Evolutionary conservation across 2,329 filamentous ascomycete genomes (phyloP).

Genomic region (Venturia effusa): DNA sequence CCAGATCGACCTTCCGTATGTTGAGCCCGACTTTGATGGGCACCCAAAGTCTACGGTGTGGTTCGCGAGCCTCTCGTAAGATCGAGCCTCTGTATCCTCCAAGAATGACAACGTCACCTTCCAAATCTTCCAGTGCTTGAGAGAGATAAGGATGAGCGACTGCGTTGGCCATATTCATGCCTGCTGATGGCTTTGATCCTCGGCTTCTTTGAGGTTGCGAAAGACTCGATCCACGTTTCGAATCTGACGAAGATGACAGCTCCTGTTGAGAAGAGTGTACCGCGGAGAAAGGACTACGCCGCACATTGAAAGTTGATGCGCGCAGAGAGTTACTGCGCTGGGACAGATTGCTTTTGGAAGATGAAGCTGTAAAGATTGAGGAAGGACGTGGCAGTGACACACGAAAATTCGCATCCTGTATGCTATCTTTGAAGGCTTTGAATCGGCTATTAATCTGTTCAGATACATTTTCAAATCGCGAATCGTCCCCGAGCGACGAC

Average conservation of each 20-base stretch:
- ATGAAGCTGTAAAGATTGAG: slow-evolving; percentile 30
- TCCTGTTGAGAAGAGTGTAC: neutral
- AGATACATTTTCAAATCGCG: slow-evolving; percentile 66
- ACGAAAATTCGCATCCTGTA: slow-evolving; percentile 72
- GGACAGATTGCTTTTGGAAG: neutral
- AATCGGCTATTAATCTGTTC: slow-evolving; percentile 81
- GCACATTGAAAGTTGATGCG: neutral
- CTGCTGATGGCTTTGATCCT: neutral
- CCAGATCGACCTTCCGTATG: slow-evolving; percentile 80
- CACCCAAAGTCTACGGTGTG: slow-evolving; percentile 84
- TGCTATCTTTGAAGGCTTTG: slow-evolving; percentile 82
- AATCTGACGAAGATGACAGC: neutral
- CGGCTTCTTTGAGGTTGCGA: neutral
- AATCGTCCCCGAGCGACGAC: slow-evolving; percentile 77
- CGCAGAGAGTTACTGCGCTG: neutral
- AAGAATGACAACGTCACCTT: slow-evolving; percentile 77
- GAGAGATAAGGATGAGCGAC: slow-evolving; percentile 40
- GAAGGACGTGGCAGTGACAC: slow-evolving; percentile 40
- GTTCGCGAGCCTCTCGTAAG: slow-evolving; percentile 70
- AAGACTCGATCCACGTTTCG: neutral
- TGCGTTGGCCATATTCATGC: slow-evolving; percentile 15
- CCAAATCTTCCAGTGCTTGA: slow-evolving; percentile 54
- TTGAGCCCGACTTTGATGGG: slow-evolving; percentile 89
- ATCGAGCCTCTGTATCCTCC: slow-evolving; percentile 87
- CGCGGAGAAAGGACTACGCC: neutral